Evolutionary conservation across 2,329 filamentous ascomycete genomes (phyloP), one percentile per base, ranked within the genome.

Genomic region (Emmonsiellopsis sp.): DNA sequence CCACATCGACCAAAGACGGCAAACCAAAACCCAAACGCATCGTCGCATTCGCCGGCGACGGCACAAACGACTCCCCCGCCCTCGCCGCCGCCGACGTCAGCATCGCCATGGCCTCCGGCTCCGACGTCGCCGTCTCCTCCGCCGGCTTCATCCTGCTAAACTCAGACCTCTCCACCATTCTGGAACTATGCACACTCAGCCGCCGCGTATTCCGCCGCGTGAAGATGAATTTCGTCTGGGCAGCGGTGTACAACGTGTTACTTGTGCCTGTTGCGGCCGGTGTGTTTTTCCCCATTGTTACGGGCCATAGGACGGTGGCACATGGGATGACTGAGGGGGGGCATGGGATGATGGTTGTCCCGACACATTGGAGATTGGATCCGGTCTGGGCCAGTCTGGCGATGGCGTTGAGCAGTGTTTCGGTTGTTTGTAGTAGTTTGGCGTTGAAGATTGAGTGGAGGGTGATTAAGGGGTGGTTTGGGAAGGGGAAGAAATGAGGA

Each of bases 321-420:
- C 62, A 53, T 35, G 65, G 62, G 60, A 38, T 9, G 9, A 6
- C 9, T 38, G 35, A 10, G 35, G 61, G 65, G 58, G 65, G 20
- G 20, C 20, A 68, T 58, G 67, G 63, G 26, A 62, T 63, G 26
- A 62, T 63, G 43, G 62, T 55, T 54, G 66, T 68, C 34, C 57
- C 67, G 56, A 63, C 63, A 9, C 71, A 73, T 50, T 77, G 73
- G 71, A 65, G 74, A 35, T 55, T 78, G 7, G 73, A 73, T 58
- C 76, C 76, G 1, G 75, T 77, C 5, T 96, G 91, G 91, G 92
- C 91, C 5, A 86, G 84, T 59, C 71, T 95, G 66, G 91, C 91
- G 1, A 97, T 96, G 92, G 92, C 92, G 30, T 70, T 91, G 68
- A 95, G 90, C 70, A 92, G 87, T 68, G 84, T 96, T 60, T 93